A percentile compares a stretch with the other conserved stretches of the same genome.
Evolutionary conservation across 2,329 filamentous ascomycete genomes (phyloP).

Genomic region (Exophiala sideris): DNA sequence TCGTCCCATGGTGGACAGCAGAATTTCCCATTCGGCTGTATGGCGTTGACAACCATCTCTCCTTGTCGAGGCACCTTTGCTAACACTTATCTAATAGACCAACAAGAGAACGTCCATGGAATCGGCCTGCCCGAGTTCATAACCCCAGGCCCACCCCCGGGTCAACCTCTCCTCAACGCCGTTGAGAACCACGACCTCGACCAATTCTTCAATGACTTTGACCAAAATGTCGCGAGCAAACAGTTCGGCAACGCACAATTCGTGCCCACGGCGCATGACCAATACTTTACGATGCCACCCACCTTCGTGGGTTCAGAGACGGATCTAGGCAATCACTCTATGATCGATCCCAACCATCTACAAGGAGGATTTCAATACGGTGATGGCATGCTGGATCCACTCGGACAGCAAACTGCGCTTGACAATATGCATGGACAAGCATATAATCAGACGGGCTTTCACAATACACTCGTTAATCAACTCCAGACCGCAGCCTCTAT

Average conservation of each 20-base stretch:
- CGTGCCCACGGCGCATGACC: conserved; percentile 15
- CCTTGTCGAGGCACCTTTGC: conserved; percentile 2
- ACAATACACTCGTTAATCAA: conserved; percentile 12
- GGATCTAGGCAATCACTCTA: conserved; percentile 14
- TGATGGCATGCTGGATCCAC: conserved; percentile 8
- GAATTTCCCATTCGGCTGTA: conserved; percentile 29
- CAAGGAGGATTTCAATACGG: conserved; percentile 18
- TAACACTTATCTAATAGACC: conserved; percentile 20
- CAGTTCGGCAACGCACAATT: conserved; percentile 15
- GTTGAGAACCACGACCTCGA: conserved; percentile 26
- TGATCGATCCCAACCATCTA: conserved; percentile 19
- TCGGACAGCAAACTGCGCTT: conserved; percentile 8
- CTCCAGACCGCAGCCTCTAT: conserved; percentile 16
- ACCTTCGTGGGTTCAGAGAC: conserved; percentile 27
- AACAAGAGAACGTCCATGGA: conserved; percentile 27
- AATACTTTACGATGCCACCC: conserved; percentile 26
- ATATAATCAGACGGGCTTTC: conserved; percentile 10
- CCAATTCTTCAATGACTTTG: conserved; percentile 28
- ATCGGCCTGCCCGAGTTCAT: conserved; percentile 27
- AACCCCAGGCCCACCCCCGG: conserved; percentile 24
- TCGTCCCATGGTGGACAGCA: conserved; percentile 29
- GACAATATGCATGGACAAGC: conserved; percentile 8
- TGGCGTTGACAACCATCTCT: conserved; percentile 3
- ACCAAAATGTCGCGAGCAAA: conserved; percentile 21
- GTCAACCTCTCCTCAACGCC: conserved; percentile 27